These are phyloP conservation scores for Litsea cubeba DNA, from an alignment of 164 flowering plant species.

Conservation along the genomic window DNA sequence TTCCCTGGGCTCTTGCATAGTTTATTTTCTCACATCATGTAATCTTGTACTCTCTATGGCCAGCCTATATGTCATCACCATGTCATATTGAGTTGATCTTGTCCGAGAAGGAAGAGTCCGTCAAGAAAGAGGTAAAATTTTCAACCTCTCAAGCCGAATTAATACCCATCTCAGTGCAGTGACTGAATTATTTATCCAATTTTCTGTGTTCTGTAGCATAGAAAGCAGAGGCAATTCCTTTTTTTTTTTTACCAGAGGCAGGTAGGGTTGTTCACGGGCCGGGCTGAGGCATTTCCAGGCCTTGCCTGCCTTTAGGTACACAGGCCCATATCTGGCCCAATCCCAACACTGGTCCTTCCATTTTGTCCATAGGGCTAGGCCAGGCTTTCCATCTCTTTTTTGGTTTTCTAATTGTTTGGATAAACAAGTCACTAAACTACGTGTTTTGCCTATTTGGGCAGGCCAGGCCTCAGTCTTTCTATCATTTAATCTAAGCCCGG, in stretches of 20 bases:
- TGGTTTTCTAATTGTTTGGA: too few relatives aligned
- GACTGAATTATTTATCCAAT: not conserved
- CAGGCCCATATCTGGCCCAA: too few relatives aligned
- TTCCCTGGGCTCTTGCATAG: not conserved
- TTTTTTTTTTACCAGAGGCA: not conserved
- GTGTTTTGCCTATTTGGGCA: too few relatives aligned
- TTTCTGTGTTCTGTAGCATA: not conserved
- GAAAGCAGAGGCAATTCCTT: not conserved
- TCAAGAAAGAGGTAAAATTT: conserved; percentile 42
- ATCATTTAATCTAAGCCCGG: too few relatives aligned
- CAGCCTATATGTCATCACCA: conserved; percentile 94
- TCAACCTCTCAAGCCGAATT: not conserved
- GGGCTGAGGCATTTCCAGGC: not conserved
- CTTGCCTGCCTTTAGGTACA: too few relatives aligned
- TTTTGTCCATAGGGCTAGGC: too few relatives aligned
- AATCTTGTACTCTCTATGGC: not conserved
- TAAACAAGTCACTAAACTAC: too few relatives aligned
- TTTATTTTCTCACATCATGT: not conserved
- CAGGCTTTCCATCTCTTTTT: too few relatives aligned
- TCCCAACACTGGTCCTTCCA: too few relatives aligned
- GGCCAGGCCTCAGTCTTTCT: too few relatives aligned
- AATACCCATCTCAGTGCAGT: not conserved
- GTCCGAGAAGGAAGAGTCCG: conserved; percentile 86
- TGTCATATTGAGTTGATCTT: conserved; percentile 87
- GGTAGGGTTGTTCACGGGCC: not conserved